Evolutionary conservation across 352 stramenopile genomes (phyloP).

Genomic region (Blastocystis sp.): DNA sequence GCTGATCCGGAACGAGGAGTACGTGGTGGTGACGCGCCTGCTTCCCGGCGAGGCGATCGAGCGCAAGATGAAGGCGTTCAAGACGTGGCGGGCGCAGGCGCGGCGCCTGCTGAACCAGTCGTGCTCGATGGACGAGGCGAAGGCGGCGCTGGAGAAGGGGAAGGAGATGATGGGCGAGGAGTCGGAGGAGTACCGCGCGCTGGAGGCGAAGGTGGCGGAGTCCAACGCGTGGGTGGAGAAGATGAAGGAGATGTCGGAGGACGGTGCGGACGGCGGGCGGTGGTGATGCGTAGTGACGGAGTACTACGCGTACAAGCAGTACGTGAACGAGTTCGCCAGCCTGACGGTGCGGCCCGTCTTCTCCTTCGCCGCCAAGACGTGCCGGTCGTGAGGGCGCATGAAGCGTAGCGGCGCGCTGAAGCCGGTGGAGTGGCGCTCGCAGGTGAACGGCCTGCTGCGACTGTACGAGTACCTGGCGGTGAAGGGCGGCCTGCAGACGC

Average conservation of each 20-base stretch:
- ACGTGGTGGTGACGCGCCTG: not conserved
- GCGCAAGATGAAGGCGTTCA: not conserved
- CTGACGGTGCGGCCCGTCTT: not conserved
- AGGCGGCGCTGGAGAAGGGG: not conserved
- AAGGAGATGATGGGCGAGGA: not conserved
- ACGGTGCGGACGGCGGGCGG: not conserved
- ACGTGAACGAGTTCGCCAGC: not conserved
- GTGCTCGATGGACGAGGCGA: not conserved
- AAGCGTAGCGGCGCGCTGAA: not conserved
- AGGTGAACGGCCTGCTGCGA: not conserved
- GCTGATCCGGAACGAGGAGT: not conserved
- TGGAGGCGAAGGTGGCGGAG: not conserved
- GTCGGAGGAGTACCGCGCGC: not conserved
- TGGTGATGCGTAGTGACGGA: not conserved
- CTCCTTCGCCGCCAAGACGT: not conserved
- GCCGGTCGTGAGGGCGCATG: not conserved
- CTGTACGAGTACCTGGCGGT: not conserved
- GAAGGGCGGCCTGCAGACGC: not conserved
- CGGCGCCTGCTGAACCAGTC: not conserved
- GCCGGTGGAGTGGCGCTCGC: not conserved
- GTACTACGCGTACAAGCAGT: not conserved
- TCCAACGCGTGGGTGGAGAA: not conserved
- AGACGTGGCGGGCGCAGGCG: not conserved
- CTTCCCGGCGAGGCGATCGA: not conserved
- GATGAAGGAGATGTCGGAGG: not conserved